Evolutionary conservation across 192 early-diverging fungal species (phyloP).

Genomic region (Backusella circina): DNA sequence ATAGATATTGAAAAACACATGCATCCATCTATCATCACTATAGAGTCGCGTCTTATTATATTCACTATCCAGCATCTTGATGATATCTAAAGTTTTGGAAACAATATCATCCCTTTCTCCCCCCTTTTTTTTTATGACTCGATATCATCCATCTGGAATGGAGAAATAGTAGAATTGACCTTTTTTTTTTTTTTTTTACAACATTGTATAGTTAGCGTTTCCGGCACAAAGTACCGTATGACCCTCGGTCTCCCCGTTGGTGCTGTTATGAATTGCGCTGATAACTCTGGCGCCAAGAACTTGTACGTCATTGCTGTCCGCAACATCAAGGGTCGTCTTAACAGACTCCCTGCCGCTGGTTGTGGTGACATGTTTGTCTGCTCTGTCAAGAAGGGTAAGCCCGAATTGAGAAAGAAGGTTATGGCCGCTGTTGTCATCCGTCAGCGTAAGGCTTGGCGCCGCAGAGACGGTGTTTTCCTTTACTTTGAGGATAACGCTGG

Average conservation of each 20-base stretch:
- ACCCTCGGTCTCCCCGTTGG: slow-evolving; percentile 90
- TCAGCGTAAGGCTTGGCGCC: slow-evolving; percentile 99
- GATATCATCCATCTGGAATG: no score
- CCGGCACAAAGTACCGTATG: slow-evolving; percentile 99
- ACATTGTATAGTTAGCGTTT: slow-evolving; percentile 52
- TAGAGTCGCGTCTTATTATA: not conserved
- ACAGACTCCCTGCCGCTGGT: slow-evolving; percentile 96
- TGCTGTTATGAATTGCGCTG: slow-evolving; percentile 99
- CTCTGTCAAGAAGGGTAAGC: slow-evolving; percentile 99
- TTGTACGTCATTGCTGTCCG: slow-evolving; percentile 98
- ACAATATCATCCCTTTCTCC: not conserved
- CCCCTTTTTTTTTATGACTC: no score
- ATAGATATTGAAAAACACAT: not conserved
- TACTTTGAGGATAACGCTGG: slow-evolving; percentile 99
- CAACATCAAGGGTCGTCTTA: slow-evolving; percentile 93
- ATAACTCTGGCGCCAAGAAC: slow-evolving; percentile 99
- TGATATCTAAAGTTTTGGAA: not conserved
- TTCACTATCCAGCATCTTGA: not conserved
- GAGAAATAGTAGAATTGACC: not conserved
- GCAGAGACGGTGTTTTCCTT: slow-evolving; percentile 97
- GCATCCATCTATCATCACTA: not conserved
- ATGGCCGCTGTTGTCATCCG: slow-evolving; percentile 99
- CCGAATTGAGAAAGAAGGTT: slow-evolving; percentile 99
- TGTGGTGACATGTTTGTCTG: slow-evolving; percentile 99
- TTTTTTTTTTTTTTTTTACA: not conserved